These are phyloP conservation scores for Fonsecaea multimorphosa DNA, from an alignment of 2,329 filamentous ascomycete species.

Conservation along the genomic window DNA sequence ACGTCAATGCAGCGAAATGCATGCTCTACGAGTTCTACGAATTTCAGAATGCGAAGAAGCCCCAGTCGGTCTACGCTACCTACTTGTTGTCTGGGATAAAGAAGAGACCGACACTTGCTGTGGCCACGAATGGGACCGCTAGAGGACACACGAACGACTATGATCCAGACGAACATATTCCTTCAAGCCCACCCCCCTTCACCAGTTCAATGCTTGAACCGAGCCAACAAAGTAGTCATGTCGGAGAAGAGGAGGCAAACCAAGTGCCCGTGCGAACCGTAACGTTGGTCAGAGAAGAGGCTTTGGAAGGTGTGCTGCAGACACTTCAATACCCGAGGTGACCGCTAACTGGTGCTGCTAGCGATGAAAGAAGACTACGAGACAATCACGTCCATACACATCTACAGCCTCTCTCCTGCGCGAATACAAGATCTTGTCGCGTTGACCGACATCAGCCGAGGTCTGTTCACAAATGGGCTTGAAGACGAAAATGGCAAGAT, in stretches of 20 bases:
- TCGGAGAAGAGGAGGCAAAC: constrained; percentile 60
- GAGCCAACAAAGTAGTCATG: constrained; percentile 60
- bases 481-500: constrained; percentile 62
- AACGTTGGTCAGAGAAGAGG: constrained; percentile 73
- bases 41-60: constrained; percentile 75
- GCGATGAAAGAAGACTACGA: constrained; percentile 72
- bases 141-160: constrained; percentile 54
- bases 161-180: constrained; percentile 69
- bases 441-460: constrained; percentile 71
- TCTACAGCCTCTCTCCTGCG: constrained; percentile 82
- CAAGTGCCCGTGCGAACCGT: constrained; percentile 64
- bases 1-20: constrained; percentile 87
- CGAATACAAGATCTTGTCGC: constrained; percentile 74
- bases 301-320: constrained; percentile 66
- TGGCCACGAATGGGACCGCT: constrained; percentile 23
- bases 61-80: constrained; percentile 83
- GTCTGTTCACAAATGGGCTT: constrained; percentile 62
- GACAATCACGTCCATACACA: constrained; percentile 76
- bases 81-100: constrained; percentile 81
- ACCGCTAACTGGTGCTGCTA: constrained; percentile 45
- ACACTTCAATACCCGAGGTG: constrained; percentile 20
- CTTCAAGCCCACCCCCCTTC: constrained; percentile 63
- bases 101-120: constrained; percentile 44
- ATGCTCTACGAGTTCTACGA: constrained; percentile 88
- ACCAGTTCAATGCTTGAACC: constrained; percentile 55